Evolutionary conservation across 768 basidiomycete genomes (phyloP), one percentile per base, ranked within the genome.

Genomic region (Galerina sulciceps): DNA sequence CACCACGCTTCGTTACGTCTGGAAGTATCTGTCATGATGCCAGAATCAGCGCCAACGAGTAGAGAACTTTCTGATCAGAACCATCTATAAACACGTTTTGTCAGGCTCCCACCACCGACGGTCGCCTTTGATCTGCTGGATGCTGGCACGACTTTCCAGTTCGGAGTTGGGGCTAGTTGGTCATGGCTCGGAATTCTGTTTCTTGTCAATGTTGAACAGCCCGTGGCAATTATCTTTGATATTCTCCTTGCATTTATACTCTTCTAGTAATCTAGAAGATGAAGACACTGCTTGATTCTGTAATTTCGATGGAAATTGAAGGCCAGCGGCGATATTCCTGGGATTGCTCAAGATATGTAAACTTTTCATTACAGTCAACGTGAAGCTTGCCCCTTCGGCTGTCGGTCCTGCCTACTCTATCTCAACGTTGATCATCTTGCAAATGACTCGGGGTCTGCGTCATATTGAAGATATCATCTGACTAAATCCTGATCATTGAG

Each of bases 51-150:
- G 53, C 34, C 53, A 45, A 51, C 49, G 20, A 20, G 48, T 36
- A 11, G 35, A 31, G 51, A 56, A 57, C 45, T n/a, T 57, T 57
- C 55, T 57, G 18, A 57, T 57, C 37, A 55, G 54, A 55, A 55
- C 35, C 36, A 55, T 55, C 44, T 40, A 17, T 45, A 14, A 48
- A 55, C 44, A 55, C 54, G 45, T 55, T 55, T 22, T 40, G 14
- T 46, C 45, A 46, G 26, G 37, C n/a, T 45, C 43, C 43, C 44
- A 55, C 43, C 53, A 35, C 44, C 48, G 34, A 49, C 48, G 37
- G 49, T 38, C 40, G 37, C 40, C 49, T 31, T 31, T 31, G 40
- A 13, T 18, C 4, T n/a, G 9, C 38, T 38, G 23, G 37, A 22
- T 36, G 36, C 26, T 31, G 26, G 26, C 26, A 31, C 26, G 26